Percentiles rank a stretch among this genome's conserved stretches.
Evolutionary conservation across 73 alveolate species (phyloP).

Genomic region (Paramecium biaurelia): DNA sequence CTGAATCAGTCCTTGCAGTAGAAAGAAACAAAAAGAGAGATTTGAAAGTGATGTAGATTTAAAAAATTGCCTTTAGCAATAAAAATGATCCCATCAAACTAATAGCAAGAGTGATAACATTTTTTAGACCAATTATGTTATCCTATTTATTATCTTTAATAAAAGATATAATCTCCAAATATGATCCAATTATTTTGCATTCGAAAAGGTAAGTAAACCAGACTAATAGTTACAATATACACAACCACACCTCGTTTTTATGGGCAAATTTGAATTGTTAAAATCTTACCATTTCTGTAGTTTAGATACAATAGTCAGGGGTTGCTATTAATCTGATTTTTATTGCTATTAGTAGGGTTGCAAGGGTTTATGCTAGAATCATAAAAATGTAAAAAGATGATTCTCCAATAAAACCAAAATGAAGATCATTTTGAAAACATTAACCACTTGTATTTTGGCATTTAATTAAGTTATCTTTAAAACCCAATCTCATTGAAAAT

Average conservation of each 20-base stretch:
- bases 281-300: neutral
- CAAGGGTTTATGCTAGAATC: neutral
- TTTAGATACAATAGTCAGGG: neutral
- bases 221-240: too few relatives aligned
- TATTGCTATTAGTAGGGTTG: neutral
- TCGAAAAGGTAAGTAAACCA: neutral
- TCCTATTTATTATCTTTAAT: too few relatives aligned
- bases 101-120: too few relatives aligned
- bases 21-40: neutral
- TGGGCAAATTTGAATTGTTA: neutral
- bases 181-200: neutral
- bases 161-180: neutral
- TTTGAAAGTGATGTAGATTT: neutral
- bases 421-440: neutral
- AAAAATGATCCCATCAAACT: neutral
- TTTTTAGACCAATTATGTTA: neutral
- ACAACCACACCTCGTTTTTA: neutral
- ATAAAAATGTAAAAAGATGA: too few relatives aligned
- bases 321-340: neutral
- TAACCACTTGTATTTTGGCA: neutral
- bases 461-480: too few relatives aligned
- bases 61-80: neutral
- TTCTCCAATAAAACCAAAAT: neutral
- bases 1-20: neutral
- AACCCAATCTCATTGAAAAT: neutral